A percentile compares a stretch with the other conserved stretches of the same genome.
These are phyloP conservation scores for Nemania sp. DNA, from an alignment of 2,329 filamentous ascomycete genomes.

Conservation along the genomic window DNA sequence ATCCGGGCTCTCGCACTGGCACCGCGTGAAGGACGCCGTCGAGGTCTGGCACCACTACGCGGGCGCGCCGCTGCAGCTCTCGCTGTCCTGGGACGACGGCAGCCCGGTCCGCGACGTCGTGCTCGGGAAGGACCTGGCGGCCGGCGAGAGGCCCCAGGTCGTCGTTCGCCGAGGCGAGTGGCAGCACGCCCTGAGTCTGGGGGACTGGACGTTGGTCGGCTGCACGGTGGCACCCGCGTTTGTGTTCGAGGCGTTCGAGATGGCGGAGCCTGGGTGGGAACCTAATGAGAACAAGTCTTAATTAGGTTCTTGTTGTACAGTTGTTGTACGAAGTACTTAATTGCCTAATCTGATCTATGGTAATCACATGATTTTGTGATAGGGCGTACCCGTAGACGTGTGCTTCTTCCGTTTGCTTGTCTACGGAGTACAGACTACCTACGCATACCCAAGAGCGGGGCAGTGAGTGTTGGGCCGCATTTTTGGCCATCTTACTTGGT, in stretches of 20 bases:
- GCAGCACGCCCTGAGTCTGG: slow-evolving; percentile 50
- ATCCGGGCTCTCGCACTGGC: slow-evolving; percentile 51
- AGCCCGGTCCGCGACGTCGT: slow-evolving; percentile 40
- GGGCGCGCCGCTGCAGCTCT: slow-evolving; percentile 51
- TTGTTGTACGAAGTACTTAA: neutral
- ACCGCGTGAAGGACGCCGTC: slow-evolving; percentile 50
- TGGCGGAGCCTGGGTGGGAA: slow-evolving; percentile 35
- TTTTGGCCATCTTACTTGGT: too few relatives aligned
- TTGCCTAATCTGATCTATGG: neutral
- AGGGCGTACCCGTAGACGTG: too few relatives aligned
- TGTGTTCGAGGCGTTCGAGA: slow-evolving; percentile 34
- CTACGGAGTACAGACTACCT: too few relatives aligned
- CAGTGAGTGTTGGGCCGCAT: too few relatives aligned
- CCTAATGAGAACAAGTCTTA: slow-evolving; percentile 28
- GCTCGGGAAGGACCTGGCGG: slow-evolving; percentile 47
- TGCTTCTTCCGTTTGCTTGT: too few relatives aligned
- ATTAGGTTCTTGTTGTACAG: too few relatives aligned
- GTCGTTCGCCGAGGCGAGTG: slow-evolving; percentile 47
- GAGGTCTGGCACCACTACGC: slow-evolving; percentile 59
- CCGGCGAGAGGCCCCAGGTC: slow-evolving; percentile 47
- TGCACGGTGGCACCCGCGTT: slow-evolving; percentile 35
- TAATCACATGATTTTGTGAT: too few relatives aligned
- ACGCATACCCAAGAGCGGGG: too few relatives aligned
- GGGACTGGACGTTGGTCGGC: slow-evolving; percentile 53
- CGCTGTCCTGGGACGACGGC: slow-evolving; percentile 49